phyloP scores from a whole-genome alignment of 345 rosid genomes.

The Sapria himalayana region DNA sequence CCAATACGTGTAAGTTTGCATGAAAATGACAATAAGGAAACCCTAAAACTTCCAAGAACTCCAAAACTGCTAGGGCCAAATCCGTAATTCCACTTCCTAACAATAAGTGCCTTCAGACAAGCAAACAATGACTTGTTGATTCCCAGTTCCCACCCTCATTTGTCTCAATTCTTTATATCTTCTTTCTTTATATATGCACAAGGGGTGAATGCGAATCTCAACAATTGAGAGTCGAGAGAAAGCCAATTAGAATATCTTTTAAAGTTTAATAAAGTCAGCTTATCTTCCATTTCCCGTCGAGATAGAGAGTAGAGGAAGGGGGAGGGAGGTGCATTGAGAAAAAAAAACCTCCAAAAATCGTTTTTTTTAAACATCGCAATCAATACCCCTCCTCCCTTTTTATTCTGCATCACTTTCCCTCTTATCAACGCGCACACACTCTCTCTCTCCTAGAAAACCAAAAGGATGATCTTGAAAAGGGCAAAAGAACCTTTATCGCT shows the following conservation, averaged over 20 bases:
- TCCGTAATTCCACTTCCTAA: conserved; percentile 5
- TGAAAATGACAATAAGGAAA: conserved; percentile 21
- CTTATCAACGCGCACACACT: too few species aligned
- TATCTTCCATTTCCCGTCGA: too few species aligned
- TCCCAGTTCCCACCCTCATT: background rate
- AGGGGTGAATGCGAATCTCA: too few species aligned
- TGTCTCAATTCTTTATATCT: conserved; percentile 10
- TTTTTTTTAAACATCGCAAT: conserved; percentile 10
- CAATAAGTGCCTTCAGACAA: conserved; percentile 7
- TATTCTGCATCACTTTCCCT: conserved; percentile 8
- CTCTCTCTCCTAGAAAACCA: too few species aligned
- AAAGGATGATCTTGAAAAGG: conserved; percentile 16
- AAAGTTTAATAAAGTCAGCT: too few species aligned
- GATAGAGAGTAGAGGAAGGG: too few species aligned
- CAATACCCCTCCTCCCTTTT: conserved; percentile 11
- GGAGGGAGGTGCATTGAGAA: too few species aligned
- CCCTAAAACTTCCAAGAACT: background rate
- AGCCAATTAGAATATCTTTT: too few species aligned
- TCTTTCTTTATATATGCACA: background rate
- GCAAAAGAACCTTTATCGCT: conserved; percentile 14
- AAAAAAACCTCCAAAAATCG: too few species aligned
- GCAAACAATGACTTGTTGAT: conserved; percentile 12
- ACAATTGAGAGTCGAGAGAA: too few species aligned
- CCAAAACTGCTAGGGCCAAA: conserved; percentile 3
- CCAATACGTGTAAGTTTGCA: conserved; percentile 38